These are phyloP conservation scores for Mortierella hygrophila DNA, from an alignment of 192 early-diverging fungal genomes.

Conservation along the genomic window DNA sequence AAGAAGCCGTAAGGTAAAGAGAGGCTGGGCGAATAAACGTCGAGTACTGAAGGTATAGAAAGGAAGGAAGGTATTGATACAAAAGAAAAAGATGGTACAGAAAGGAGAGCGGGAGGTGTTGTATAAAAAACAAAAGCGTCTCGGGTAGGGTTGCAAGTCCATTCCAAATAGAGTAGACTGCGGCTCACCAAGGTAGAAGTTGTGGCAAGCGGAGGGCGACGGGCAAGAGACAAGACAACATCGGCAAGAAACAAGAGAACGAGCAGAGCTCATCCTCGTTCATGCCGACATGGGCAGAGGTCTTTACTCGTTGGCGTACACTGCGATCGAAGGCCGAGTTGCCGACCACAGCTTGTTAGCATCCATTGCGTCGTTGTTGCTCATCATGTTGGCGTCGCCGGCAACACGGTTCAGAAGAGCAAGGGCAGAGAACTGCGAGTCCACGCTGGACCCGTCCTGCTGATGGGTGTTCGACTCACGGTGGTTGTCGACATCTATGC, in stretches of 20 bases:
- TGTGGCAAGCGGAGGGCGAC: constrained; percentile 20
- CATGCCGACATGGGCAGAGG: neutral
- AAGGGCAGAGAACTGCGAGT: neutral
- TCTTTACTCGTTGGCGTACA: constrained; percentile 40
- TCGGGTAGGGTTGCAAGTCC: neutral
- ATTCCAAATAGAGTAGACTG: neutral
- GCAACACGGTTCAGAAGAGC: neutral
- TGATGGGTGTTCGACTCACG: constrained; percentile 1
- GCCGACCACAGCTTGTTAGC: constrained; percentile 44
- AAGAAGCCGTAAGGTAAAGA: neutral
- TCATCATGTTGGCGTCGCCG: constrained; percentile 1
- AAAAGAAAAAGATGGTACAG: constrained; percentile 16
- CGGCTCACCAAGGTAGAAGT: neutral
- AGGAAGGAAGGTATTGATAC: constrained; percentile 15
- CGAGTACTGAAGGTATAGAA: neutral
- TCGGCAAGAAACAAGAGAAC: constrained; percentile 2
- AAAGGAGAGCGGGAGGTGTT: neutral
- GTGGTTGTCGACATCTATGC: constrained; percentile 20
- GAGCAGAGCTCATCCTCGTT: neutral
- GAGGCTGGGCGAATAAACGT: constrained; percentile 4
- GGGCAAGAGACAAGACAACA: neutral
- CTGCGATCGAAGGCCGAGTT: constrained; percentile 18
- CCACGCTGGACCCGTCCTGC: constrained; percentile 6
- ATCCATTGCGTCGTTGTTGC: constrained; percentile 13
- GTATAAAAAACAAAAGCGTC: constrained; percentile 18